Base-by-base conservation (phyloP, 306 rosid genomes). In the Malus asiatica region DNA sequence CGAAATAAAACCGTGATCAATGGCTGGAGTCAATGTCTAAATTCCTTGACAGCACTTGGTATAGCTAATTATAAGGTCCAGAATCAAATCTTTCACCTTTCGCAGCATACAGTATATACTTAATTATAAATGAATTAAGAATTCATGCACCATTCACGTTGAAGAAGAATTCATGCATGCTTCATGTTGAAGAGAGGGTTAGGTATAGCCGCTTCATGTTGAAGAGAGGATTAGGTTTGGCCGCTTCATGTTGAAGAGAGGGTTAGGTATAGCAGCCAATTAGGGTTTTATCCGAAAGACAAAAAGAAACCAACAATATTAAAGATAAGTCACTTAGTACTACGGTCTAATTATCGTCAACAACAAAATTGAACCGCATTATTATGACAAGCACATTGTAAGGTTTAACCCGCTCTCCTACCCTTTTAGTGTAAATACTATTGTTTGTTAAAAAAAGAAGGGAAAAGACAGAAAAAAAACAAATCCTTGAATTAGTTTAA, bases 71-170 rank as follows among this genome's bases (percentile, higher is more conserved):
- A 38, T 74, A 83, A 83, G 90, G 79, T 85, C 52, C 14, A 1
- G 42, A 75, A 63, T 87, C 85, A 83, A 85, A 35, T 83, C 85
- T 35, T 52, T 66, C 84, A 83, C 72, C 83, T 82, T 58, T 77
- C 79, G 65, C 27, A 44, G 65, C 27, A 44, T 55, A 11, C 22
- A 40, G 2, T 38, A 38, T 38, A 32, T 15, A 22, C 55, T 52
- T 66, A 55, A 30, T 66, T 38, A 38, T 9, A 10, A 64, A 59
- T 51, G 7, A 15, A 20, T 45, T 13, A 27, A 22, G 42, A 38
- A 38, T 38, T 10, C 25, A 51, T 14, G 2, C 32, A 25, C 44
- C 19, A 44, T 27, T 38, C 55, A 15, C 15, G 8, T 35, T 35
- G 38, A 33, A 5, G 7, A 27, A 22, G 42, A 38, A 38, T 38